phyloP scores from a whole-genome alignment of 139 green algal genomes.

The Diplosphaera chodatii region DNA sequence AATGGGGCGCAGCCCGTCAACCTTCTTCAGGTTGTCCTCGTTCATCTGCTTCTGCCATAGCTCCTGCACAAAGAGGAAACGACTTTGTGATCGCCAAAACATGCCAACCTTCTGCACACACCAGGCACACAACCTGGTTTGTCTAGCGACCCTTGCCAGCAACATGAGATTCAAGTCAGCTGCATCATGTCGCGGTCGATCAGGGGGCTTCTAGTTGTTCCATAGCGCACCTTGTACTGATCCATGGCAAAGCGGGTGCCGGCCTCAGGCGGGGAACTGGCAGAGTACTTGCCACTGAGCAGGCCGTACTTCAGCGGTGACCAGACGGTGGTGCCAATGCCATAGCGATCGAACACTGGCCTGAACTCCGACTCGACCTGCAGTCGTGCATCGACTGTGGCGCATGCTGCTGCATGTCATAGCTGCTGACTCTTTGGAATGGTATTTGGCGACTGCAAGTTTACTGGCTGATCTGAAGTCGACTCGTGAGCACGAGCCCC shows the following conservation, averaged over 20 bases:
- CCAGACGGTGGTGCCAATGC: conserved; percentile 74
- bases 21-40: conserved; percentile 47
- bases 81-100: not conserved
- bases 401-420: not conserved
- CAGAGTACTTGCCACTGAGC: conserved; percentile 81
- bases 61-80: conserved; percentile 11
- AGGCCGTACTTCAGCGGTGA: conserved; percentile 69
- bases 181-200: no score
- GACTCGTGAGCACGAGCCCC: no score
- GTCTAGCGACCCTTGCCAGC: no score
- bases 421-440: not conserved
- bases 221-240: conserved; percentile 54
- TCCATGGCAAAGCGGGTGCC: conserved; percentile 58
- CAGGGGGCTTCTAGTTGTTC: no score
- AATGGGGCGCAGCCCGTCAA: conserved; percentile 59
- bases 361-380: conserved; percentile 55
- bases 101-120: not conserved
- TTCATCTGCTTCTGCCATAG: conserved; percentile 36
- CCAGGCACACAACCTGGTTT: not conserved
- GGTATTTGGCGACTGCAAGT: not conserved
- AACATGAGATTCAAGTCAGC: no score
- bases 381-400: not conserved
- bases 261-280: conserved; percentile 40
- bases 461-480: not conserved
- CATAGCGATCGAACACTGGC: conserved; percentile 54